A percentile compares a stretch with the other conserved stretches of the same genome.
Evolutionary conservation across 768 basidiomycete species (phyloP).

Genomic region (Boletellus sp.): DNA sequence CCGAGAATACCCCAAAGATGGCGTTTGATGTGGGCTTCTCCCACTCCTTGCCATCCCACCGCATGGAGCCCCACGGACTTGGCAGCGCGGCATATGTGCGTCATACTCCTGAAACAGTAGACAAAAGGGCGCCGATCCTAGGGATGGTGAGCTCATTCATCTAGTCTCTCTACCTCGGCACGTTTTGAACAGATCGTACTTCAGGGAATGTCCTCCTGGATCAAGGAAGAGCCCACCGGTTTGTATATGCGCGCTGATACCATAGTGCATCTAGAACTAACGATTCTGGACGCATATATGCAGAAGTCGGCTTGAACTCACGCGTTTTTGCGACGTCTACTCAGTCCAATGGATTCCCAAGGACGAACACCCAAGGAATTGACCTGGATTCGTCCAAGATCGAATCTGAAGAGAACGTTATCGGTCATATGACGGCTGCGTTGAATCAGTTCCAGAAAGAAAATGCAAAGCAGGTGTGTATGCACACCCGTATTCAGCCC

Average conservation of each 20-base stretch:
- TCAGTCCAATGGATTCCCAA: conserved; percentile 2
- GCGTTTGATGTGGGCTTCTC: conserved; percentile 6
- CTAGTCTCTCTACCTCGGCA: not conserved
- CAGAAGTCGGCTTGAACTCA: conserved; percentile 7
- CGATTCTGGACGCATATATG: conserved; percentile 8
- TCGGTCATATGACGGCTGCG: conserved; percentile 3
- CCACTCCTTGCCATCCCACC: conserved; percentile 11
- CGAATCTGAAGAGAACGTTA: not conserved
- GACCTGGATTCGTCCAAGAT: not conserved
- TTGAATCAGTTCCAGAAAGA: conserved; percentile 11
- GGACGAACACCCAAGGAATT: conserved; percentile 6
- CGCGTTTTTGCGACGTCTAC: conserved; percentile 2
- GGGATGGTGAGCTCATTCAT: conserved; percentile 6
- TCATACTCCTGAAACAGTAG: conserved; percentile 1
- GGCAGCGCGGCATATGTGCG: conserved; percentile 6
- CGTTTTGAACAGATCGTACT: not conserved
- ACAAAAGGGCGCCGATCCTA: conserved; percentile 1
- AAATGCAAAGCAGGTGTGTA: conserved; percentile 9
- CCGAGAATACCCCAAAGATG: conserved; percentile 4
- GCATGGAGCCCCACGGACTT: conserved; percentile 8
- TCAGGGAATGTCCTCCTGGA: conserved; percentile 11
- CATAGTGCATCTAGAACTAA: not conserved
- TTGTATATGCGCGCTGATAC: conserved; percentile 16
- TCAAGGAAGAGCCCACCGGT: conserved; percentile 19
- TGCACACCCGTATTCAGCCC: not conserved